These are phyloP conservation scores for Raphidocelis subcapitata DNA, from an alignment of 139 green algal genomes.

Conservation along the genomic window DNA sequence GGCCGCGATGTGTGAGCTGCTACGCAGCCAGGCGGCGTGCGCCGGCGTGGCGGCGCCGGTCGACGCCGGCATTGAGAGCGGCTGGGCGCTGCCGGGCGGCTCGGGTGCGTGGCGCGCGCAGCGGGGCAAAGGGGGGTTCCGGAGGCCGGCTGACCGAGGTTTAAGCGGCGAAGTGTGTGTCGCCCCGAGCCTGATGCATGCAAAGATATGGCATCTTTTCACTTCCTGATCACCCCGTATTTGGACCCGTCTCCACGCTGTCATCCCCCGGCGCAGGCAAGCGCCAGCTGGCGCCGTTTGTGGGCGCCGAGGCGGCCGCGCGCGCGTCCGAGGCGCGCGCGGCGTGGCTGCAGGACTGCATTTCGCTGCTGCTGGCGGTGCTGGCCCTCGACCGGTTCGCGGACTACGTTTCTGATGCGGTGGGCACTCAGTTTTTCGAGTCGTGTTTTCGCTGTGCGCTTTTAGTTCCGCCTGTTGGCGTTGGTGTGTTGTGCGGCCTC, in stretches of 20 bases:
- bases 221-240: not conserved
- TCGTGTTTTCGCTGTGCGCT: not conserved
- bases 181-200: not conserved
- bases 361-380: conserved; percentile 84
- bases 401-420: conserved; percentile 93
- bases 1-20: conserved; percentile 78
- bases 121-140: not conserved
- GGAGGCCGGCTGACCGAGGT: no score
- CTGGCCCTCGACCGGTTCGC: conserved; percentile 94
- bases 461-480: not conserved
- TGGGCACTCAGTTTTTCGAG: conserved; percentile 11
- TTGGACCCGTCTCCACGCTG: not conserved
- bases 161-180: not conserved
- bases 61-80: conserved; percentile 26
- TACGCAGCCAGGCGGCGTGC: conserved; percentile 60
- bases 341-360: conserved; percentile 81
- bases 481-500: not conserved
- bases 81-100: conserved; percentile 44
- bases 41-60: conserved; percentile 47
- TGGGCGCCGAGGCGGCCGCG: conserved; percentile 26
- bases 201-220: not conserved
- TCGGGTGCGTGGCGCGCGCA: conserved; percentile 17
- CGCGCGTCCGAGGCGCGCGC: conserved; percentile 55
- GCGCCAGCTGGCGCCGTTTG: not conserved
- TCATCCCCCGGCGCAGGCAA: not conserved